phyloP scores from a whole-genome alignment of 2,329 filamentous ascomycete genomes.

The Tolypocladium capitatum region DNA sequence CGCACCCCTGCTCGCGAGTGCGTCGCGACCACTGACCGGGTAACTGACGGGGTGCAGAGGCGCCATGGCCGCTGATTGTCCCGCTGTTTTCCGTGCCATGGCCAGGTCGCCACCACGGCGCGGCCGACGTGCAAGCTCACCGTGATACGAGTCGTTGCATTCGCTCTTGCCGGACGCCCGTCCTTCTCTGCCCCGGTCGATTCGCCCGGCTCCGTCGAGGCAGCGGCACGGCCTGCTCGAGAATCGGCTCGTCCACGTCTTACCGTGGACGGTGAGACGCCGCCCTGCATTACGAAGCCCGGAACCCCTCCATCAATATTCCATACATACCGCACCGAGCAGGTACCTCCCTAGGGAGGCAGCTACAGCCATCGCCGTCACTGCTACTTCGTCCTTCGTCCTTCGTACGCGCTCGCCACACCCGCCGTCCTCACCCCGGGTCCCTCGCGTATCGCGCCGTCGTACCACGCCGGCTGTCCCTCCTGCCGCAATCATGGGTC shows the following conservation, averaged over 20 bases:
- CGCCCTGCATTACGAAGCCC: neutral
- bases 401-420: neutral
- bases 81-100: constrained; percentile 3
- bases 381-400: too few species aligned
- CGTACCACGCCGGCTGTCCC: neutral
- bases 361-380: neutral
- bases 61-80: neutral
- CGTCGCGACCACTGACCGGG: too few species aligned
- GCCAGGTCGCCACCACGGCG: too few species aligned
- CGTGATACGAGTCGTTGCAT: too few species aligned
- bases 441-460: neutral
- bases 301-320: neutral
- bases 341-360: neutral
- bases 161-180: neutral
- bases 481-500: constrained; percentile 21
- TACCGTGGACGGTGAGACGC: neutral
- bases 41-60: neutral
- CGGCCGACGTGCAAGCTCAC: too few species aligned
- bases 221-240: neutral
- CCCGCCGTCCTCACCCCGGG: neutral
- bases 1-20: neutral
- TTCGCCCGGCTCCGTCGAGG: neutral
- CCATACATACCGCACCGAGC: neutral
- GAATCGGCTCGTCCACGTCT: neutral
- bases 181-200: neutral